Conservation (phyloP, 495 filamentous ascomycete genomes). For the Penicillium paradoxum region DNA sequence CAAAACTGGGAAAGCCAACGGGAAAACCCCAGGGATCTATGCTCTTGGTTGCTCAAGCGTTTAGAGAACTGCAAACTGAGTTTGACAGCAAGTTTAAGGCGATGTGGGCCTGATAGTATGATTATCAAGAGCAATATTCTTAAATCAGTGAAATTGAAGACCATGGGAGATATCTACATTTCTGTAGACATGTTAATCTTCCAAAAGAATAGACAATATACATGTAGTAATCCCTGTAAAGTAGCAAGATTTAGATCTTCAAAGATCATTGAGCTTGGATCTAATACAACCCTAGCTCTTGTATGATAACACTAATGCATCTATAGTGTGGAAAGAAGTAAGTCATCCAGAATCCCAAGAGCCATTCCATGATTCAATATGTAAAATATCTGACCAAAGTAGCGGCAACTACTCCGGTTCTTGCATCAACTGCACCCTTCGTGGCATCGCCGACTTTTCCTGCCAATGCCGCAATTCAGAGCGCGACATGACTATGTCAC, state of each 20-base stretch:
- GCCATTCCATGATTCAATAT: neutral
- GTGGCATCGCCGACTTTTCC: slow-evolving; percentile 14
- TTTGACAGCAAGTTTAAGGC: slow-evolving; percentile 64
- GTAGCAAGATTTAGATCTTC: too few species aligned
- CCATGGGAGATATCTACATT: too few species aligned
- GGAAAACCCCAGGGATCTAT: slow-evolving; percentile 22
- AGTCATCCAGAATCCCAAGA: neutral
- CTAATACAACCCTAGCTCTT: too few species aligned
- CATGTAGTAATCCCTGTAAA: too few species aligned
- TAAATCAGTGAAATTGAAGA: too few species aligned
- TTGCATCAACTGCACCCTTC: slow-evolving; percentile 20
- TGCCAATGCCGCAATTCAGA: slow-evolving; percentile 19
- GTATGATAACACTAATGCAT: slow-evolving; percentile 8
- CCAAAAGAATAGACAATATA: too few species aligned
- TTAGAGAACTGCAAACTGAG: slow-evolving; percentile 50
- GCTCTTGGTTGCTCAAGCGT: slow-evolving; percentile 43
- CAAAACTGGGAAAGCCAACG: too few species aligned
- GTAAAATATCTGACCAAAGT: neutral
- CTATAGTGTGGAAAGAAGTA: slow-evolving; percentile 21
- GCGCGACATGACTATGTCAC: slow-evolving; percentile 12
- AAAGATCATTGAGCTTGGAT: too few species aligned
- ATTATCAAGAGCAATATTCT: too few species aligned
- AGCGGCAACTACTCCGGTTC: slow-evolving; percentile 17
- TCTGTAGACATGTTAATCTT: too few species aligned
- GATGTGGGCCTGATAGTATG: slow-evolving; percentile 39